These are phyloP conservation scores for Clathrus columnatus DNA, from an alignment of 768 basidiomycete genomes.

Conservation along the genomic window DNA sequence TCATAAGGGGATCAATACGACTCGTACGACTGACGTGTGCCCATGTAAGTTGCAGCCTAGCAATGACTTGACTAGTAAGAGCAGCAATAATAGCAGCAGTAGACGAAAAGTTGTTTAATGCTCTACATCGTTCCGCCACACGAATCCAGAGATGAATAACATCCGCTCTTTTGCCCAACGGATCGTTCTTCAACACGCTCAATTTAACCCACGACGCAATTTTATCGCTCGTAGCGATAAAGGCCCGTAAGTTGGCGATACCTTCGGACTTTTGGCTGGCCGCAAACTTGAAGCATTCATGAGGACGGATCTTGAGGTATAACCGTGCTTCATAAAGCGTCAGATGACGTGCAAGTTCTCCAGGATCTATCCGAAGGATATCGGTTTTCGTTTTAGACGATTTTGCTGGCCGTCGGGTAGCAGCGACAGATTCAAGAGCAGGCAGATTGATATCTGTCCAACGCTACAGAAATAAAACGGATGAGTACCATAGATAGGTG, in stretches of 20 bases:
- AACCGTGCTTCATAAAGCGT: constrained; percentile 63
- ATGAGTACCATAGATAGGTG: constrained; percentile 1
- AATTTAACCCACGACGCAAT: constrained; percentile 59
- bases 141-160: constrained; percentile 68
- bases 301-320: constrained; percentile 60
- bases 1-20: constrained; percentile 41
- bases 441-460: constrained; percentile 9
- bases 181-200: constrained; percentile 47
- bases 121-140: constrained; percentile 66
- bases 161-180: constrained; percentile 44
- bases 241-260: constrained; percentile 25
- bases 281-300: constrained; percentile 66
- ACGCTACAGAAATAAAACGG: constrained; percentile 3
- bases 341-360: constrained; percentile 71
- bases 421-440: constrained; percentile 10
- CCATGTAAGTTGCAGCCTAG: constrained; percentile 55
- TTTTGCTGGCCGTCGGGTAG: constrained; percentile 26
- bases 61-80: constrained; percentile 50
- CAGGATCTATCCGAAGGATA: constrained; percentile 54
- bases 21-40: constrained; percentile 47
- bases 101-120: constrained; percentile 56
- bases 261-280: constrained; percentile 28
- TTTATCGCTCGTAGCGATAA: constrained; percentile 53
- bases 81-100: constrained; percentile 60
- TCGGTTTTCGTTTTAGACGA: constrained; percentile 48